Conservation (phyloP, 2,329 filamentous ascomycete species). For the Arthroderma sp. region DNA sequence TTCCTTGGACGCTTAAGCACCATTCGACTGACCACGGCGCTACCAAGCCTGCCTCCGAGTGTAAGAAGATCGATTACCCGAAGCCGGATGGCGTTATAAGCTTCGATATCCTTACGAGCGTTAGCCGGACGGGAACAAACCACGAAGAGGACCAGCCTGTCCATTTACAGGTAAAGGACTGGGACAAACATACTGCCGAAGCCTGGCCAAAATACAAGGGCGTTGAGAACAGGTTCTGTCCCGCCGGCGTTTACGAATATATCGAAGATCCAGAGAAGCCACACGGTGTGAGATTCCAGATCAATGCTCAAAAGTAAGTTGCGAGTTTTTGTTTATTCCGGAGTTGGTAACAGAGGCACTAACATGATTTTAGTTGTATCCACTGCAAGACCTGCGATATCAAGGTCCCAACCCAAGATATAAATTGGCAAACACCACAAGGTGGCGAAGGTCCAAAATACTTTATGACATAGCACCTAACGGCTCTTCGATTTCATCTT, state of each 20-base stretch:
- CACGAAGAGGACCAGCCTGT: conserved; percentile 98
- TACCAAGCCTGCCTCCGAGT: conserved; percentile 68
- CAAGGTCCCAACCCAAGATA: conserved; percentile 91
- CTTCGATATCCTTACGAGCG: conserved; percentile 92
- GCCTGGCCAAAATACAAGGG: conserved; percentile 84
- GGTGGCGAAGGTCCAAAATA: conserved; percentile 67
- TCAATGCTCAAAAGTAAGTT: conserved; percentile 91
- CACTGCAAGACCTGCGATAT: conserved; percentile 99
- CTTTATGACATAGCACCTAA: conserved; percentile 38
- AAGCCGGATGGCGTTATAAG: conserved; percentile 92
- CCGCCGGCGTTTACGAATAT: conserved; percentile 95
- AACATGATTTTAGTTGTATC: conserved; percentile 55
- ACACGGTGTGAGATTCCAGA: conserved; percentile 87
- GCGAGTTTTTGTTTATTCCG: not conserved
- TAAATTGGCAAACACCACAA: conserved; percentile 92
- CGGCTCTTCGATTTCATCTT: too few species aligned
- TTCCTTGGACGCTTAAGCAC: conserved; percentile 88
- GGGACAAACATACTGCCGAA: conserved; percentile 74
- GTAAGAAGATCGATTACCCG: conserved; percentile 82
- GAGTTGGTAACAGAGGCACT: not conserved
- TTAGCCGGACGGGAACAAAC: conserved; percentile 90
- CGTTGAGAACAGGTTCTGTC: conserved; percentile 91
- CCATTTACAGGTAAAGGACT: conserved; percentile 87
- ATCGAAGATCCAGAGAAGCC: conserved; percentile 81
- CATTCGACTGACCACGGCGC: conserved; percentile 61